phyloP scores from a whole-genome alignment of 257 asterid species.

The Ophiorrhiza pumila region DNA sequence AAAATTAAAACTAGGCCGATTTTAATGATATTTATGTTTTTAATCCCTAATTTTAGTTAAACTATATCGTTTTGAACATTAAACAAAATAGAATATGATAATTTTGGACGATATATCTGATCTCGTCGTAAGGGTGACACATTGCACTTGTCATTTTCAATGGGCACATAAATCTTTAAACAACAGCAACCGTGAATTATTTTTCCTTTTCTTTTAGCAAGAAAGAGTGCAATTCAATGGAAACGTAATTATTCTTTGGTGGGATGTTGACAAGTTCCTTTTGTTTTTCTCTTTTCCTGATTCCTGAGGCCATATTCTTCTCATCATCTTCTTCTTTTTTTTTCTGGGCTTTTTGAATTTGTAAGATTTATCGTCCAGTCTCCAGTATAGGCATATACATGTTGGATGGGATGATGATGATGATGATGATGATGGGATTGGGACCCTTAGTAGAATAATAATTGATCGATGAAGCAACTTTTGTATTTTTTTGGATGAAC shows the following conservation, averaged over 20 bases:
- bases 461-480: slow-evolving; percentile 56
- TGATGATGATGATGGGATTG: neutral
- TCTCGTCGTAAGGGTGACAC: slow-evolving; percentile 39
- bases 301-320: slow-evolving; percentile 58
- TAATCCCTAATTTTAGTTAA: too few species aligned
- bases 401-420: too few species aligned
- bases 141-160: slow-evolving; percentile 34
- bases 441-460: slow-evolving; percentile 50
- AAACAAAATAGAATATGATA: too few species aligned
- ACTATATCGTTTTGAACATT: too few species aligned
- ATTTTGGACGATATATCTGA: too few species aligned
- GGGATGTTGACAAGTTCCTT: slow-evolving; percentile 60
- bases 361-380: slow-evolving; percentile 35
- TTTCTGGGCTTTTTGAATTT: slow-evolving; percentile 33
- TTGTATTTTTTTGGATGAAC: slow-evolving; percentile 19
- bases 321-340: slow-evolving; percentile 20
- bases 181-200: slow-evolving; percentile 5
- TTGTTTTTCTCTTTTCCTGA: slow-evolving; percentile 51
- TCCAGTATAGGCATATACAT: too few species aligned
- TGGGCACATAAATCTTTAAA: slow-evolving; percentile 7
- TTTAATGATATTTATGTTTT: too few species aligned
- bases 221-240: too few species aligned
- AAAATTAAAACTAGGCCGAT: too few species aligned
- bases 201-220: too few species aligned
- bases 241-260: slow-evolving; percentile 39